phyloP scores from a whole-genome alignment of 2,329 filamentous ascomycete species.

The Calonectria honghensis region DNA sequence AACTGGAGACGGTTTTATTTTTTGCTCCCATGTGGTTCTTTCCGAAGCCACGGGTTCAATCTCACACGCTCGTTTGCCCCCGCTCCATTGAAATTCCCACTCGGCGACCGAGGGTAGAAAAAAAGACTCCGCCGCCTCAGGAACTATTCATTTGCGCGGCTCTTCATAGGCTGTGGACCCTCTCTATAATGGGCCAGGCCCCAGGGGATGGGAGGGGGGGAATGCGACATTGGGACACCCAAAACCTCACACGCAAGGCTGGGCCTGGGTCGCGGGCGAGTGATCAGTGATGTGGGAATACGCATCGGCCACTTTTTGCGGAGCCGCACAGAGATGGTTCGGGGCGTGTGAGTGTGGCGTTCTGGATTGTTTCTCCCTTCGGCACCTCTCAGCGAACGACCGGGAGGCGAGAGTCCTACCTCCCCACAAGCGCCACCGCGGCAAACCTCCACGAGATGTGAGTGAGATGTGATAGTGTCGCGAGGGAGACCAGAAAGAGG shows the following conservation, averaged over 20 bases:
- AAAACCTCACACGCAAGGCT: slow-evolving; percentile 24
- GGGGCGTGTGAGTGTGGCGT: slow-evolving; percentile 30
- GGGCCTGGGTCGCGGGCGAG: background rate
- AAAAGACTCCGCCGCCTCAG: background rate
- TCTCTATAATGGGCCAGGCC: background rate
- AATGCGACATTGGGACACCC: background rate
- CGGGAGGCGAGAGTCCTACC: slow-evolving; percentile 1
- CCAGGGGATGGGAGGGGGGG: background rate
- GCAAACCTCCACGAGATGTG: background rate
- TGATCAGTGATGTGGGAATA: slow-evolving; percentile 31
- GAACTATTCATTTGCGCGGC: slow-evolving; percentile 30
- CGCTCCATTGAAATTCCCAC: slow-evolving; percentile 8
- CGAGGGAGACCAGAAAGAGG: slow-evolving; percentile 16
- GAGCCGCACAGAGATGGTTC: slow-evolving; percentile 49
- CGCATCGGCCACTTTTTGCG: slow-evolving; percentile 47
- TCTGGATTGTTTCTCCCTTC: slow-evolving; percentile 8
- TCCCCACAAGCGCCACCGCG: slow-evolving; percentile 31
- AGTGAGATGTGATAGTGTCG: slow-evolving; percentile 16
- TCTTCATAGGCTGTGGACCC: slow-evolving; percentile 18
- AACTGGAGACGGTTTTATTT: slow-evolving; percentile 22
- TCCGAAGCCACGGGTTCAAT: slow-evolving; percentile 13
- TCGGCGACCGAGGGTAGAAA: background rate
- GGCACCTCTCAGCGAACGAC: background rate
- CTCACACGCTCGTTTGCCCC: slow-evolving; percentile 11
- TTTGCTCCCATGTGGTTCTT: slow-evolving; percentile 26